Conservation (phyloP, 805 yeast species). For the Kodamaea neixiangensis region DNA sequence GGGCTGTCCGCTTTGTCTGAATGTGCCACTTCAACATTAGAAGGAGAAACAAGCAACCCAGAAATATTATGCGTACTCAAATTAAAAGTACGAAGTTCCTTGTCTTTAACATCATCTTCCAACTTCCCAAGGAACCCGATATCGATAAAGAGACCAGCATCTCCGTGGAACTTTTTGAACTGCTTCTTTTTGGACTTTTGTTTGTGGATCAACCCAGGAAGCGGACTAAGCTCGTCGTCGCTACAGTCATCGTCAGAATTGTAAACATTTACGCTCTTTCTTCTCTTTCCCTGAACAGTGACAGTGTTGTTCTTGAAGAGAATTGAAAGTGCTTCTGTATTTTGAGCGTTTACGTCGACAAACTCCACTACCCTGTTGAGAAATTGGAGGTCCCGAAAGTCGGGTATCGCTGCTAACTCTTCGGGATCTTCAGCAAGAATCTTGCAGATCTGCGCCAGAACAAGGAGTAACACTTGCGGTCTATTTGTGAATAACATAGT, state of each 20-base stretch:
- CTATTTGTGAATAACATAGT: slow-evolving; percentile 4
- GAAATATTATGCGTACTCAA: neutral
- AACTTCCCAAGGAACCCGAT: slow-evolving; percentile 6
- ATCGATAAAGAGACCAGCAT: slow-evolving; percentile 12
- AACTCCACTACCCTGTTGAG: slow-evolving; percentile 8
- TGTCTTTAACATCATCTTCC: neutral
- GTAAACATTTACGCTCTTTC: neutral
- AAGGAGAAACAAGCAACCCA: neutral
- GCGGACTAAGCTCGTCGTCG: slow-evolving; percentile 3
- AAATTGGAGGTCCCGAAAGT: slow-evolving; percentile 8
- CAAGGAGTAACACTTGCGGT: neutral
- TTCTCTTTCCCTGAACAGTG: neutral
- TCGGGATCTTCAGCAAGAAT: neutral
- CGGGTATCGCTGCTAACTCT: neutral
- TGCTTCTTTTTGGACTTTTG: slow-evolving; percentile 9
- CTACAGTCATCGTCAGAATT: slow-evolving; percentile 5
- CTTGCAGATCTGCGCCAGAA: neutral
- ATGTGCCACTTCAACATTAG: neutral
- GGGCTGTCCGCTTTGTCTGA: neutral
- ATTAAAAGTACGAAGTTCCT: neutral
- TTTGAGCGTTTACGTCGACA: slow-evolving; percentile 8
- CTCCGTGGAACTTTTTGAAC: slow-evolving; percentile 10
- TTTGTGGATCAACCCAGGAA: slow-evolving; percentile 7
- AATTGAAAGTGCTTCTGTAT: neutral
- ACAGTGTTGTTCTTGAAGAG: neutral